These are phyloP conservation scores for Pleurotus sapidus DNA, from an alignment of 768 basidiomycete species.

Conservation along the genomic window DNA sequence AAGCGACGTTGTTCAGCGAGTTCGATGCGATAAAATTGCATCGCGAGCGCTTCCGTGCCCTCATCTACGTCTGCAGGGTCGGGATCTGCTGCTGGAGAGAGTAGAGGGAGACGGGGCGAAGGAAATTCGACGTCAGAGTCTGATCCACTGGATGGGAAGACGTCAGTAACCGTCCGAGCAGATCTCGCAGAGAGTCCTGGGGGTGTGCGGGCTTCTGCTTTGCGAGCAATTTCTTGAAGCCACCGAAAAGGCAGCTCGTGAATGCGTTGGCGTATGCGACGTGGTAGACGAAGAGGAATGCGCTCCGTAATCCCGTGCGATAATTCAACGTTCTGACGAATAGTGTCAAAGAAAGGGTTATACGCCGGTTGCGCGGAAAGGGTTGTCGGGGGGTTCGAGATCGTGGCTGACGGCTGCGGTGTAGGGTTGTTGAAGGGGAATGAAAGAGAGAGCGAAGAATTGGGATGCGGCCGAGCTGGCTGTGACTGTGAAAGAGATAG, in stretches of 20 bases:
- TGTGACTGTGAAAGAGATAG: constrained; percentile 11
- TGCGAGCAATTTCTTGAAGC: constrained; percentile 68
- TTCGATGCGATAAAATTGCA: constrained; percentile 93
- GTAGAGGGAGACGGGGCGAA: constrained; percentile 2
- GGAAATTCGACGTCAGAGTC: constrained; percentile 1
- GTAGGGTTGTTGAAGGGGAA: neutral
- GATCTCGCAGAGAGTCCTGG: constrained; percentile 14
- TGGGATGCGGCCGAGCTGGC: constrained; percentile 15
- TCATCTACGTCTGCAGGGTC: constrained; percentile 49
- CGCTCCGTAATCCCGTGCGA: constrained; percentile 73
- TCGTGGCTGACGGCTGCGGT: neutral
- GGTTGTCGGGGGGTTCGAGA: neutral
- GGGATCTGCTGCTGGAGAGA: constrained; percentile 18
- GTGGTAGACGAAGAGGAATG: constrained; percentile 65
- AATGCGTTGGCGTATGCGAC: constrained; percentile 53
- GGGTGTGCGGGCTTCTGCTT: constrained; percentile 29
- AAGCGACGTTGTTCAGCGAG: constrained; percentile 86
- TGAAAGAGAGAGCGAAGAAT: neutral
- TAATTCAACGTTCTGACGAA: constrained; percentile 85
- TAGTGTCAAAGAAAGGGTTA: constrained; percentile 96
- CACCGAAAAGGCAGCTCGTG: constrained; percentile 77
- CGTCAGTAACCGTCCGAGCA: neutral
- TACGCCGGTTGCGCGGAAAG: constrained; percentile 31
- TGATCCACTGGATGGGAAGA: neutral
- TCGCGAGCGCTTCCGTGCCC: constrained; percentile 77